Evolutionary conservation across 2,329 filamentous ascomycete species (phyloP), one percentile per base, ranked within the genome.

Genomic region (Colletotrichum tofieldiae): DNA sequence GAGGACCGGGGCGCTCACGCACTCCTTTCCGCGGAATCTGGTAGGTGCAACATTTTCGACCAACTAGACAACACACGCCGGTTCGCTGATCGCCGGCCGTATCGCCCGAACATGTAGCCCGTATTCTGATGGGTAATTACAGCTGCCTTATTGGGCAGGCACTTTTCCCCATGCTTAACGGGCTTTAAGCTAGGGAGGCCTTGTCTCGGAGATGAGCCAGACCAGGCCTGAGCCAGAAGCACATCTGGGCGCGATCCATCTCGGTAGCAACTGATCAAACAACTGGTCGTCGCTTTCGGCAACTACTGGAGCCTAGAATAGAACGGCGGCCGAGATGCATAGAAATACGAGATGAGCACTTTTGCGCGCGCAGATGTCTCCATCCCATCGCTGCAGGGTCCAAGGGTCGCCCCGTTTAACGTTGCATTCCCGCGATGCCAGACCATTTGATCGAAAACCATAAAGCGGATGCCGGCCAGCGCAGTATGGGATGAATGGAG

Each of bases 101-200:
- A 41, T 71, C 62, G 54, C 55, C 64, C 63, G 20, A 45, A 45
- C 18, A 32, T 32, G 29, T 32, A 20, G 43, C 43, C 43, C 43
- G 43, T 45, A n/a, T 45, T 45, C 20, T 61, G 58, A 68, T 67
- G 45, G 58, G 58, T 67, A 72, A 68, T 72, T 59, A 26, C 65
- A 59, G 51, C 65, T 72, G 65, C 58, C 69, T 63, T 47, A 68
- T 68, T 72, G 65, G 69, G 69, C 65, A 63, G 43, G 43, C 41
- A 18, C 43, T 39, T 4, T 18, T 54, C 29, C 56, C 64, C 52
- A 71, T 51, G 43, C 52, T 47, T 23, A 26, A 51, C 47, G 26
- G 64, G 64, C 64, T 51, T 32, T 23, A 43, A 23, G 37, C 68
- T 63, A 58, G 68, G 68, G 61, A 43, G 66, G 64, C 64, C 68